These are phyloP conservation scores for Cladosporium cucumerinum DNA, from an alignment of 2,329 filamentous ascomycete genomes.

Conservation along the genomic window DNA sequence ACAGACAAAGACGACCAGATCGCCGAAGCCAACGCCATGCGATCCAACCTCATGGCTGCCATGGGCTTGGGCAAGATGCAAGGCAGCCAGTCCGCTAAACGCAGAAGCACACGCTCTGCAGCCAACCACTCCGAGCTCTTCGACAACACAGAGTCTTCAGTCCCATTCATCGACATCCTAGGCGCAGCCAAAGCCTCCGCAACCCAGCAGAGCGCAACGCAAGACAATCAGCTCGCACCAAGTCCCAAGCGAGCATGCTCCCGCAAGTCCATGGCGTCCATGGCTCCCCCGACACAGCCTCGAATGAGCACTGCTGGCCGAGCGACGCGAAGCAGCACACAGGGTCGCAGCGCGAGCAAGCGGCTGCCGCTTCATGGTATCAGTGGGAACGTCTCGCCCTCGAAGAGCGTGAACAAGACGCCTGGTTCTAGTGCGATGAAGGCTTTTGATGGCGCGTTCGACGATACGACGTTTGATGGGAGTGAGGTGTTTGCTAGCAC, in stretches of 20 bases:
- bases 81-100: slow-evolving; percentile 8
- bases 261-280: slow-evolving; percentile 27
- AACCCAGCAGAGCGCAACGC: slow-evolving; percentile 17
- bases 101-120: not conserved
- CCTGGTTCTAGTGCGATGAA: slow-evolving; percentile 21
- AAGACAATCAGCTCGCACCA: slow-evolving; percentile 29
- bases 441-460: slow-evolving; percentile 22
- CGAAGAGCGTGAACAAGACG: slow-evolving; percentile 22
- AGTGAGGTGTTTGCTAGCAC: slow-evolving; percentile 40
- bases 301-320: slow-evolving; percentile 20
- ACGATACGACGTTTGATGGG: slow-evolving; percentile 38
- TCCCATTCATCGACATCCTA: slow-evolving; percentile 18
- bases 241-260: slow-evolving; percentile 44
- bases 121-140: slow-evolving; percentile 1
- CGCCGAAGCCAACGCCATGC: slow-evolving; percentile 38
- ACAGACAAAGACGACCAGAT: slow-evolving; percentile 37
- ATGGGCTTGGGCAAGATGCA: slow-evolving; percentile 31
- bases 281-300: slow-evolving; percentile 27
- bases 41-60: slow-evolving; percentile 36
- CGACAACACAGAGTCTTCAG: slow-evolving; percentile 11
- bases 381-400: slow-evolving; percentile 28
- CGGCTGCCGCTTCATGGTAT: slow-evolving; percentile 28
- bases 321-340: slow-evolving; percentile 21
- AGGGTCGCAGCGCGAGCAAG: slow-evolving; percentile 20
- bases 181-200: slow-evolving; percentile 17